Evolutionary conservation across 2,329 filamentous ascomycete genomes (phyloP).

Genomic region (Fusarium graminum): DNA sequence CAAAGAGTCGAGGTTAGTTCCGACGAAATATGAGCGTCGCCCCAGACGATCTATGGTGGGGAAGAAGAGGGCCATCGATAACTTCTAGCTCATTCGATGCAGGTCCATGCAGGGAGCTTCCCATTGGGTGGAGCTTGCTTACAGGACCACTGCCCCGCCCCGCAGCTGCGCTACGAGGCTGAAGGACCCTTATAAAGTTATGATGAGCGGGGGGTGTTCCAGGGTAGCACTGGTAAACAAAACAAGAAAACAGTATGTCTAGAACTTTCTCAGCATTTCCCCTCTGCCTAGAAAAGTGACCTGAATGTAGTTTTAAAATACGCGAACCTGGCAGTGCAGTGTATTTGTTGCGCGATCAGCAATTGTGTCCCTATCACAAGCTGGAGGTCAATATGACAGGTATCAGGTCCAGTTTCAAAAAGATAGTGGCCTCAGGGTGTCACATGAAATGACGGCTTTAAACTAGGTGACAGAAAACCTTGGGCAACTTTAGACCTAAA

Average conservation of each 20-base stretch:
- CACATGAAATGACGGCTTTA: too few relatives aligned
- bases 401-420: too few relatives aligned
- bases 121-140: conserved; percentile 50
- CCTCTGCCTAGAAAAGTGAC: too few relatives aligned
- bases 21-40: conserved; percentile 42
- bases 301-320: too few relatives aligned
- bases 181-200: conserved; percentile 27
- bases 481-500: too few relatives aligned
- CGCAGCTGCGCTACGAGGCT: conserved; percentile 36
- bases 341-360: too few relatives aligned
- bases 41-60: conserved; percentile 49
- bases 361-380: too few relatives aligned
- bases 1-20: conserved; percentile 38
- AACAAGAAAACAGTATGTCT: conserved; percentile 20
- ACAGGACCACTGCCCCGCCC: conserved; percentile 22
- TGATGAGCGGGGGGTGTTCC: conserved; percentile 6
- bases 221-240: conserved; percentile 34
- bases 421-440: too few relatives aligned
- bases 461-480: too few relatives aligned
- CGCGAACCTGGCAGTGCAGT: too few relatives aligned
- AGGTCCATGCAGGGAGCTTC: conserved; percentile 43
- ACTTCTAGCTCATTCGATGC: conserved; percentile 62
- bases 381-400: too few relatives aligned
- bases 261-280: conserved; percentile 29
- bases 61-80: conserved; percentile 50